phyloP scores from a whole-genome alignment of 2,329 filamentous ascomycete species.

The Fusarium verrucosum region DNA sequence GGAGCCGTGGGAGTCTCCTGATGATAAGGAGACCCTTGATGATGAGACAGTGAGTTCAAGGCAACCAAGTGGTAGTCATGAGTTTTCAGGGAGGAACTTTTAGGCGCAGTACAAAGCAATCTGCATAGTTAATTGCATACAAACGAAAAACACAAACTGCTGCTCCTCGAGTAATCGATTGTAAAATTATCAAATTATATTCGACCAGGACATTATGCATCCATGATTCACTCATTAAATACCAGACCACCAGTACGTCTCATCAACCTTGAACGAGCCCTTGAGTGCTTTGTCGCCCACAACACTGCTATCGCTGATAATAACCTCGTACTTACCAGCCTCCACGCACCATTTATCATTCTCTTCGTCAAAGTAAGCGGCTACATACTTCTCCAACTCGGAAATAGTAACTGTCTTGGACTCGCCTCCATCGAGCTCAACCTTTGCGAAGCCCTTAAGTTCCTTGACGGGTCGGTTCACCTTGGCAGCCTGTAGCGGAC shows the following conservation, averaged over 20 bases:
- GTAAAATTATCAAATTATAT: not conserved
- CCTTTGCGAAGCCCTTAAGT: conserved; percentile 72
- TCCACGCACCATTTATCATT: conserved; percentile 72
- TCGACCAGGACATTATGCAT: not conserved
- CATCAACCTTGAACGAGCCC: conserved; percentile 64
- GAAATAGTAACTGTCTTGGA: conserved; percentile 65
- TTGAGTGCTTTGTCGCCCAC: conserved; percentile 60
- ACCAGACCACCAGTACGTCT: conserved; percentile 75
- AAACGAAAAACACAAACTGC: not conserved
- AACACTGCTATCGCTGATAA: conserved; percentile 67
- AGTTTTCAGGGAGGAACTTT: not conserved
- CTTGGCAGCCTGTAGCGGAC: conserved; percentile 60
- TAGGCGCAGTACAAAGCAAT: not conserved
- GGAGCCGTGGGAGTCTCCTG: conserved; percentile 25
- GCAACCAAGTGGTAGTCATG: not conserved
- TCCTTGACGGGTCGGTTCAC: conserved; percentile 69
- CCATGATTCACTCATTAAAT: conserved; percentile 44
- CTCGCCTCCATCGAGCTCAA: conserved; percentile 68
- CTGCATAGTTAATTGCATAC: not conserved
- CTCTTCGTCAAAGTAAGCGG: conserved; percentile 76
- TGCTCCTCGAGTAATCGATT: not conserved
- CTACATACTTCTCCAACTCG: conserved; percentile 70
- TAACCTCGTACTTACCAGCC: conserved; percentile 70
- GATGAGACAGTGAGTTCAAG: not conserved
- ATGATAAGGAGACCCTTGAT: not conserved